Percentiles rank a stretch among this genome's conserved stretches.
Conservation (phyloP, 352 stramenopile genomes). For the Pythium grandisporangium region DNA sequence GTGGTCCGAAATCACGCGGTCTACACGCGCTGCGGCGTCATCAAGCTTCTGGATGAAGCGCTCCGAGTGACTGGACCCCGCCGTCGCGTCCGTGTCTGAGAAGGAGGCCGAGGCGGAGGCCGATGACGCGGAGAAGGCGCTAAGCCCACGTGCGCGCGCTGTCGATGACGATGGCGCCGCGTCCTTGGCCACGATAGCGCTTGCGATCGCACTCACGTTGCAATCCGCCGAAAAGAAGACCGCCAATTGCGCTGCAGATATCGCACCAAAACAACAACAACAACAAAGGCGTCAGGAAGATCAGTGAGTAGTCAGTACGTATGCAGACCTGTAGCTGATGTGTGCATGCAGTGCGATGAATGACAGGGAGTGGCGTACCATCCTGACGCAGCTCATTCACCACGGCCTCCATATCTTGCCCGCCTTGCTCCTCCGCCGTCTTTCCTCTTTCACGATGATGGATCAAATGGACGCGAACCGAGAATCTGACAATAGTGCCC, state of each 20-base stretch:
- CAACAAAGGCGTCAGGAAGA: too few relatives aligned
- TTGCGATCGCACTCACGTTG: conserved; percentile 73
- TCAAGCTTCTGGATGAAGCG: conserved; percentile 67
- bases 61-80: conserved; percentile 42
- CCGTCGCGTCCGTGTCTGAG: conserved; percentile 8
- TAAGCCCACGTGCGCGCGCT: too few relatives aligned
- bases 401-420: conserved; percentile 39
- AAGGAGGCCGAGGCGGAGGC: too few relatives aligned
- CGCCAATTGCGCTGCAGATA: conserved; percentile 44
- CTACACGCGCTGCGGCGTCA: conserved; percentile 54
- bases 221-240: conserved; percentile 69
- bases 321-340: not conserved
- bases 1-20: conserved; percentile 71
- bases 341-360: not conserved
- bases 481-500: too few relatives aligned
- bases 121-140: too few relatives aligned
- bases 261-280: not conserved
- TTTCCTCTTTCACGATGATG: too few relatives aligned
- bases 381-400: conserved; percentile 69
- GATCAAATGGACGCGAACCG: too few relatives aligned
- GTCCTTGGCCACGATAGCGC: conserved; percentile 60
- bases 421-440: too few relatives aligned
- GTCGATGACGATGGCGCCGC: too few relatives aligned
- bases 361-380: conserved; percentile 19
- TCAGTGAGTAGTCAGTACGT: not conserved